A percentile compares a stretch with the other conserved stretches of the same genome.
These are phyloP conservation scores for Agaricus blazei DNA, from an alignment of 768 basidiomycete species.

Conservation along the genomic window DNA sequence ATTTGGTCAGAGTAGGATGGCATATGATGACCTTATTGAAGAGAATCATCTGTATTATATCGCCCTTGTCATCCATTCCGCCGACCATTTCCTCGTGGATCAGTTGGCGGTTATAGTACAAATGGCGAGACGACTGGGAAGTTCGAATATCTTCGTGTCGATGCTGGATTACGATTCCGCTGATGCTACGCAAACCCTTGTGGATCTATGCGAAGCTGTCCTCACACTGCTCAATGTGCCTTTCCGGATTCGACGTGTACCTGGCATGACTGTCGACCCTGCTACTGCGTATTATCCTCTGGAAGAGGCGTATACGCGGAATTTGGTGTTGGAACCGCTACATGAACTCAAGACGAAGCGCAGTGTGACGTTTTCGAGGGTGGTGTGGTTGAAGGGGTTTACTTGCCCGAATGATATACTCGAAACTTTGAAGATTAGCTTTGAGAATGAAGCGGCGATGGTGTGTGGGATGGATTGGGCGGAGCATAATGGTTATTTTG, in stretches of 20 bases:
- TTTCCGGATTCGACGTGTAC: conserved; percentile 87
- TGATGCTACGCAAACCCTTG: conserved; percentile 91
- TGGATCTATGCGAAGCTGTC: conserved; percentile 93
- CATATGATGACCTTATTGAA: conserved; percentile 84
- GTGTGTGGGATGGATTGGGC: conserved; percentile 99
- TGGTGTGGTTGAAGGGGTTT: conserved; percentile 98
- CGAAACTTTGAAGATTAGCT: conserved; percentile 89
- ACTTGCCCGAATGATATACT: conserved; percentile 98
- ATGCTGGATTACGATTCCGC: conserved; percentile 97
- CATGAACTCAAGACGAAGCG: conserved; percentile 74
- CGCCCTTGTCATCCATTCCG: conserved; percentile 93
- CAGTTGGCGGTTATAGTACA: conserved; percentile 98
- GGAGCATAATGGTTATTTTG: conserved; percentile 94
- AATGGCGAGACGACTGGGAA: conserved; percentile 85
- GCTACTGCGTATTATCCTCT: conserved; percentile 89
- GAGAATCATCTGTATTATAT: conserved; percentile 89
- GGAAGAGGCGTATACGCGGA: conserved; percentile 93
- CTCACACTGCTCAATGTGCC: conserved; percentile 90
- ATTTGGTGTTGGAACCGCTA: conserved; percentile 88
- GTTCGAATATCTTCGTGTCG: conserved; percentile 89
- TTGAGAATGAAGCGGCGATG: conserved; percentile 92
- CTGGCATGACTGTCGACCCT: conserved; percentile 88
- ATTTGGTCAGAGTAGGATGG: conserved; percentile 86
- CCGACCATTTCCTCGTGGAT: conserved; percentile 98
- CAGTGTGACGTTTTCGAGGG: conserved; percentile 79